A percentile compares a stretch with the other conserved stretches of the same genome.
Conservation (phyloP, 345 rosid genomes). For the Syzygium aromaticum region DNA sequence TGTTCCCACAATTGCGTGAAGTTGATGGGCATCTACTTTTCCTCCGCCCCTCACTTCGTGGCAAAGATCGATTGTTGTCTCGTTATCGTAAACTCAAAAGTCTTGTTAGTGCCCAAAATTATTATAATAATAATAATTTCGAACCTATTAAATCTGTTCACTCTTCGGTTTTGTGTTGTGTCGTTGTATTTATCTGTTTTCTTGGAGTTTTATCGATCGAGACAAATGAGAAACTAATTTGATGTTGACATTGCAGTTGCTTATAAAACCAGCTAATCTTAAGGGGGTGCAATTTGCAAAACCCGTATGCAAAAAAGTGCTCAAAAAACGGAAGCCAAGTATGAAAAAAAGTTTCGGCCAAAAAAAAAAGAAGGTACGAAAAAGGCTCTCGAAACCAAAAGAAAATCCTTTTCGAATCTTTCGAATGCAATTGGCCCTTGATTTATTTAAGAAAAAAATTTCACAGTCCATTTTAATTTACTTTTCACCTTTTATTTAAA, state of each 20-base stretch:
- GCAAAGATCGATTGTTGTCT: not conserved
- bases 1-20: not conserved
- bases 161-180: not conserved
- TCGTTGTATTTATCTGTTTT: not conserved
- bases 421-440: no score
- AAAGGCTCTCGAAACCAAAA: not conserved
- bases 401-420: no score
- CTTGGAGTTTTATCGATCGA: not conserved
- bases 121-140: not conserved
- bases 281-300: not conserved
- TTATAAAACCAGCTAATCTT: not conserved
- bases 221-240: not conserved
- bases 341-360: not conserved
- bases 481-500: not conserved
- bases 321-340: not conserved
- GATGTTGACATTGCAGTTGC: not conserved
- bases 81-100: not conserved
- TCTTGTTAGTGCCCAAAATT: not conserved
- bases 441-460: not conserved
- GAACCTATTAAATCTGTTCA: not conserved
- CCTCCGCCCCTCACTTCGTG: not conserved
- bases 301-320: not conserved
- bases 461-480: not conserved
- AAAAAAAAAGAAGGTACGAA: no score
- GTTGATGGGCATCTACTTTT: not conserved